These are phyloP conservation scores for Centrapalus pauciflorus DNA, from an alignment of 129 eudicot species.

Conservation along the genomic window DNA sequence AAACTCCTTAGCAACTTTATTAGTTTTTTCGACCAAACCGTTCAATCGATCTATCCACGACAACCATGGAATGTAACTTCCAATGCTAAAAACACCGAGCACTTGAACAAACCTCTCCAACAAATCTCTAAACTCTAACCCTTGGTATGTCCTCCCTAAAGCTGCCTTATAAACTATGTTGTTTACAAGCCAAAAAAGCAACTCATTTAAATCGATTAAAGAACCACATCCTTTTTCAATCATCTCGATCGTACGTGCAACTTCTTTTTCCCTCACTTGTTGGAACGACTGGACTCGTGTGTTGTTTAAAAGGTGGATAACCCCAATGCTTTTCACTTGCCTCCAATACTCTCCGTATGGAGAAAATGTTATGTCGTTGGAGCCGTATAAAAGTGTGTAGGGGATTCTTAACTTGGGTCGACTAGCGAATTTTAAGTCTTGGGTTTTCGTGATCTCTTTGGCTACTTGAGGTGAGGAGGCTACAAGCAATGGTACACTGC, in stretches of 20 bases:
- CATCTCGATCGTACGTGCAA: constrained; percentile 11
- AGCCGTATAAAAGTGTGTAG: constrained; percentile 15
- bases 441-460: constrained; percentile 45
- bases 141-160: constrained; percentile 30
- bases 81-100: constrained; percentile 21
- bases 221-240: constrained; percentile 8
- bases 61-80: constrained; percentile 44
- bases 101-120: constrained; percentile 24
- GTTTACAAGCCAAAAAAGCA: constrained; percentile 13
- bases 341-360: constrained; percentile 53
- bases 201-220: constrained; percentile 30
- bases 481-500: constrained; percentile 33
- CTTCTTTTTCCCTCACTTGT: constrained; percentile 31
- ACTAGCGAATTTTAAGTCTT: constrained; percentile 25
- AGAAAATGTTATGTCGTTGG: constrained; percentile 29
- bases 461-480: constrained; percentile 38
- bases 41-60: constrained; percentile 27
- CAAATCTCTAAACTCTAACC: constrained; percentile 21
- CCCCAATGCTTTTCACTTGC: constrained; percentile 35
- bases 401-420: constrained; percentile 31
- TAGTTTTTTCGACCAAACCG: constrained; percentile 26
- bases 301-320: constrained; percentile 30
- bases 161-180: constrained; percentile 36
- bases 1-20: constrained; percentile 27
- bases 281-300: constrained; percentile 27